These are phyloP conservation scores for Lobulomyces angularis DNA, from an alignment of 192 early-diverging fungal genomes.

Conservation along the genomic window DNA sequence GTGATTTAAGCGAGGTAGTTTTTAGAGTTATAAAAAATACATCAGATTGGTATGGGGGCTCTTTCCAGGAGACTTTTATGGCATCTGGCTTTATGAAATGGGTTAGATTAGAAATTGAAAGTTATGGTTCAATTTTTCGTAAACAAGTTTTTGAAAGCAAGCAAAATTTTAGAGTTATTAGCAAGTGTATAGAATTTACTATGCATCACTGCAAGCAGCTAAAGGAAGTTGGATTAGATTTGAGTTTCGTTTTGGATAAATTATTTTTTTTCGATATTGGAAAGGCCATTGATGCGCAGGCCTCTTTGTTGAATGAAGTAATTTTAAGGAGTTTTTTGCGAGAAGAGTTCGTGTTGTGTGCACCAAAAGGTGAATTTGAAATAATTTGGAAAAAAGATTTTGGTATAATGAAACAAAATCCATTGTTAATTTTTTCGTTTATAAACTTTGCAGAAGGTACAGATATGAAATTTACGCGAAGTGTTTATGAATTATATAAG, in stretches of 20 bases:
- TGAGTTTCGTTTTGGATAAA: conserved; percentile 70
- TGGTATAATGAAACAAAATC: conserved; percentile 19
- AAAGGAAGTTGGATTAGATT: conserved; percentile 70
- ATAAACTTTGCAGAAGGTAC: conserved; percentile 20
- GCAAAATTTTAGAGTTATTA: conserved; percentile 68
- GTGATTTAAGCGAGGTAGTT: conserved; percentile 66
- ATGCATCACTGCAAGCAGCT: conserved; percentile 70
- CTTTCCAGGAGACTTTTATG: conserved; percentile 82
- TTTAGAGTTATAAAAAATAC: conserved; percentile 90
- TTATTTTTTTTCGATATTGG: conserved; percentile 65
- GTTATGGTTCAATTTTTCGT: conserved; percentile 76
- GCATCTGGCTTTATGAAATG: conserved; percentile 86
- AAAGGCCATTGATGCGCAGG: conserved; percentile 55
- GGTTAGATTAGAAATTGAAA: conserved; percentile 73
- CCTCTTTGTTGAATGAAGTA: conserved; percentile 43
- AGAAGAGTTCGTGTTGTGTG: conserved; percentile 54
- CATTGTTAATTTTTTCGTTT: conserved; percentile 18
- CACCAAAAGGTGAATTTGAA: conserved; percentile 6
- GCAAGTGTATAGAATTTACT: conserved; percentile 67
- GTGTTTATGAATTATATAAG: conserved; percentile 56
- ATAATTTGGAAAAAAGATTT: conserved; percentile 4
- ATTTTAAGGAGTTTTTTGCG: conserved; percentile 52
- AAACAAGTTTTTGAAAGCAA: conserved; percentile 74
- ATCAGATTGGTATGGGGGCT: conserved; percentile 86
- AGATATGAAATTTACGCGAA: conserved; percentile 40